Conservation (phyloP, 805 yeast species). For the Candida multigemmis region DNA sequence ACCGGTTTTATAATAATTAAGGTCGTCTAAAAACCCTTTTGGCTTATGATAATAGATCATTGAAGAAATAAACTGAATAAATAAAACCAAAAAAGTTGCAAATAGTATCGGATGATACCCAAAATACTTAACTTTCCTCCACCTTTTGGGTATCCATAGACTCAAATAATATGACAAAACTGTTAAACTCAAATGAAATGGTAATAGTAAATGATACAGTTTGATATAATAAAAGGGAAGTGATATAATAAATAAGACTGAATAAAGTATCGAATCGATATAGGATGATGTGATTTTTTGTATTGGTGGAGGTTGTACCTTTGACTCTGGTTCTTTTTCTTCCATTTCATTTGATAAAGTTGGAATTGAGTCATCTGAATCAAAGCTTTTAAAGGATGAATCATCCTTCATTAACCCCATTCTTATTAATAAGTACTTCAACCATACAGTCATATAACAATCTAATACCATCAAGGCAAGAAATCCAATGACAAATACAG, state of each 20-base stretch:
- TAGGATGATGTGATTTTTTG: conserved; percentile 31
- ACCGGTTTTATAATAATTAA: conserved; percentile 59
- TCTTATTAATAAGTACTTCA: conserved; percentile 10
- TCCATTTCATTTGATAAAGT: not conserved
- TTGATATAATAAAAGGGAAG: conserved; percentile 49
- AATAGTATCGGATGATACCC: conserved; percentile 71
- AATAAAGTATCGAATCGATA: conserved; percentile 49
- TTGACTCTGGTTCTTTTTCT: not conserved
- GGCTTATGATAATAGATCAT: conserved; percentile 37
- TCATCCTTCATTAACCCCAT: conserved; percentile 3
- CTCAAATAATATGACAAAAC: conserved; percentile 48
- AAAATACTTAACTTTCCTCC: conserved; percentile 38
- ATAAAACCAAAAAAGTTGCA: conserved; percentile 54
- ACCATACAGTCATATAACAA: conserved; percentile 25
- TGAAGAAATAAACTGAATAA: conserved; percentile 53
- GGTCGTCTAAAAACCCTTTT: conserved; percentile 41
- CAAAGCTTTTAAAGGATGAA: not conserved
- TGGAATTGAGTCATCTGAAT: not conserved
- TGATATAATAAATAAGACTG: conserved; percentile 41
- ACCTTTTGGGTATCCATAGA: conserved; percentile 32
- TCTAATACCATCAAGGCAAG: conserved; percentile 36
- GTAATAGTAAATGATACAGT: conserved; percentile 43
- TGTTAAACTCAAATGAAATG: conserved; percentile 54
- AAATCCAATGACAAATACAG: conserved; percentile 62
- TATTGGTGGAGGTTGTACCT: no score